A percentile compares a stretch with the other conserved stretches of the same genome.
Evolutionary conservation across 208 protist species (phyloP).

Genomic region (Acanthamoeba lenticulata): DNA sequence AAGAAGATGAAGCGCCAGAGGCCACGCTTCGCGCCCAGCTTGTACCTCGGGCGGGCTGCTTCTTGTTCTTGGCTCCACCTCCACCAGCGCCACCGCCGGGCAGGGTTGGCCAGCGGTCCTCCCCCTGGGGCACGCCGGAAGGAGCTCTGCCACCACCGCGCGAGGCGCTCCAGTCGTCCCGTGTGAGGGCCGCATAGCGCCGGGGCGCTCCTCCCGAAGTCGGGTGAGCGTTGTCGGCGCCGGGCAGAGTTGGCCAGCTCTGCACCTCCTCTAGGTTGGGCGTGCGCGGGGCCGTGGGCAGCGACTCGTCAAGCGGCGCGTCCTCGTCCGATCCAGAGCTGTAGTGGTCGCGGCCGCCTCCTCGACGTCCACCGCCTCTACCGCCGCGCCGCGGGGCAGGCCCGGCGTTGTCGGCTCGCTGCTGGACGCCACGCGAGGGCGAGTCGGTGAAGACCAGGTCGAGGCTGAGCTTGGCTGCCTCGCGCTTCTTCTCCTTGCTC

Average conservation of each 20-base stretch:
- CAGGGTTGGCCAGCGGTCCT: neutral
- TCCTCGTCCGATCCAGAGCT: neutral
- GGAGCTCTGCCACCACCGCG: neutral
- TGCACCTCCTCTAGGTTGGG: neutral
- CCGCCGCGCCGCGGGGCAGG: neutral
- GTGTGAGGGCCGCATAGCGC: neutral
- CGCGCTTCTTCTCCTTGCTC: conserved; percentile 10
- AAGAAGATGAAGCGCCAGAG: neutral
- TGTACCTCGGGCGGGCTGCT: neutral
- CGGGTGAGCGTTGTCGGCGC: neutral
- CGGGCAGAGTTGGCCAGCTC: neutral
- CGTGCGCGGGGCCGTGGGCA: neutral
- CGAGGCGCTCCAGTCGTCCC: neutral
- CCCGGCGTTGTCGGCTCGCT: neutral
- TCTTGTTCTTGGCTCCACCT: neutral
- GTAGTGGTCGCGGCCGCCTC: neutral
- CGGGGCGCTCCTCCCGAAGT: neutral
- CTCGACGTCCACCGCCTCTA: neutral
- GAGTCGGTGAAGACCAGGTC: neutral
- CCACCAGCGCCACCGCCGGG: neutral
- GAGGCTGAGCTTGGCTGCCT: neutral
- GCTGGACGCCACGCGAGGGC: neutral
- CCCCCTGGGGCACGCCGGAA: neutral
- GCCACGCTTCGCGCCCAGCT: neutral
- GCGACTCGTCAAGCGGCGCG: neutral